Evolutionary conservation across 768 basidiomycete genomes (phyloP), one percentile per base, ranked within the genome.

Genomic region (Candolleomyces eurysporus): DNA sequence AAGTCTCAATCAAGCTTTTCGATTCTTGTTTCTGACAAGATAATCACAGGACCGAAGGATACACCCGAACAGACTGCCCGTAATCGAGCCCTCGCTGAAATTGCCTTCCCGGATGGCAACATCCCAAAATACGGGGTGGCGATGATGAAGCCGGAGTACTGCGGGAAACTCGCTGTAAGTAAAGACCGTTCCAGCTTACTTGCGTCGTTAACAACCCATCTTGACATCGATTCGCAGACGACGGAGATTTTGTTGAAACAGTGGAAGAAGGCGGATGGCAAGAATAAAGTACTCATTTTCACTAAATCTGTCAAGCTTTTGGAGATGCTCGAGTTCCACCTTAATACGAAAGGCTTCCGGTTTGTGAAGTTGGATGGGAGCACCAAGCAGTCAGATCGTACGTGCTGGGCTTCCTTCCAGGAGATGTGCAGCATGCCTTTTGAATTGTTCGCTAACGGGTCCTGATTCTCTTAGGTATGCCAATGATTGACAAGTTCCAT

Each of bases 201-300:
- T 19, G 19, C 50, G 17, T 52, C 30, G 3, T n/a, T n/a, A 9
- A 46, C 39, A 22, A n/a, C 54, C 22, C 17, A n/a, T 46, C 30
- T 48, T n/a, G 40, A 21, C 31, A 8, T 16, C 11, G 21, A 19
- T 19, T 13, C 26, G 1, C 64, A 94, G 91, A 84, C 92, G 0
- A 76, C 95, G 8, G 80, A 87, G 61, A 76, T 78, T 7, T 75
- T 91, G 2, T 76, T 98, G 21, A 82, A 80, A 51, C 82, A 87
- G 49, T 88, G 88, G 84, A 82, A 83, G 67, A 83, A 83, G 65
- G 36, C 36, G 36, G 86, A 87, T 51, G 67, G 67, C 7, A 79
- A 82, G 0, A 95, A 92, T 74, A 98, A 97, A 75, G 93, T 97
- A 45, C 79, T 98, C 48, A 87, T 98, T 61, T 98, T 98, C 74